phyloP scores from a whole-genome alignment of 495 filamentous ascomycete species.

The Aspergillus diversus region DNA sequence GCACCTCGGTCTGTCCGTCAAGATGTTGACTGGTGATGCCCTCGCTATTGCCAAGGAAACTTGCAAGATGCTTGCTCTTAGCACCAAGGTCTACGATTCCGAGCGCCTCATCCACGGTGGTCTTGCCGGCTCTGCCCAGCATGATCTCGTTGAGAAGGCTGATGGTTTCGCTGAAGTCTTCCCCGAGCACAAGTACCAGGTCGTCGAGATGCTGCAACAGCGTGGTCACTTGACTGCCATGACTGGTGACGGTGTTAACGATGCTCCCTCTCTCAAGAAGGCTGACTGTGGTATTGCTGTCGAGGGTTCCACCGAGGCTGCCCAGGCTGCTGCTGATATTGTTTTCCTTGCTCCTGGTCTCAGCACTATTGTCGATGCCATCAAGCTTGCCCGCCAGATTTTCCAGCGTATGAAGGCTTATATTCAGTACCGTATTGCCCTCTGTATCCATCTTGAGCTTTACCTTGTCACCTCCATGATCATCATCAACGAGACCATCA shows the following conservation, averaged over 20 bases:
- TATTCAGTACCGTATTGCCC: slow-evolving; percentile 79
- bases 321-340: slow-evolving; percentile 77
- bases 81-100: slow-evolving; percentile 80
- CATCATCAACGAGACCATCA: slow-evolving; percentile 74
- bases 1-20: slow-evolving; percentile 73
- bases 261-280: slow-evolving; percentile 74
- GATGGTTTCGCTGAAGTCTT: slow-evolving; percentile 79
- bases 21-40: slow-evolving; percentile 81
- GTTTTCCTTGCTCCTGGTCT: slow-evolving; percentile 81
- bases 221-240: slow-evolving; percentile 75
- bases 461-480: slow-evolving; percentile 80
- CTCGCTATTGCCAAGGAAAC: slow-evolving; percentile 81
- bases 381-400: slow-evolving; percentile 78
- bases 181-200: slow-evolving; percentile 79
- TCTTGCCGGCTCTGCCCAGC: slow-evolving; percentile 71
- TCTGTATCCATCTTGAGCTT: slow-evolving; percentile 76
- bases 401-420: slow-evolving; percentile 86
- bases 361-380: slow-evolving; percentile 73
- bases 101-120: slow-evolving; percentile 75
- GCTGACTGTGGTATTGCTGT: slow-evolving; percentile 78
- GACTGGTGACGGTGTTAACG: slow-evolving; percentile 78
- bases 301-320: slow-evolving; percentile 76
- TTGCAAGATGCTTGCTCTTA: slow-evolving; percentile 78
- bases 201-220: slow-evolving; percentile 77
- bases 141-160: slow-evolving; percentile 75